Conservation (phyloP, 1,139 yeast genomes). For the Diutina ranongensis region DNA sequence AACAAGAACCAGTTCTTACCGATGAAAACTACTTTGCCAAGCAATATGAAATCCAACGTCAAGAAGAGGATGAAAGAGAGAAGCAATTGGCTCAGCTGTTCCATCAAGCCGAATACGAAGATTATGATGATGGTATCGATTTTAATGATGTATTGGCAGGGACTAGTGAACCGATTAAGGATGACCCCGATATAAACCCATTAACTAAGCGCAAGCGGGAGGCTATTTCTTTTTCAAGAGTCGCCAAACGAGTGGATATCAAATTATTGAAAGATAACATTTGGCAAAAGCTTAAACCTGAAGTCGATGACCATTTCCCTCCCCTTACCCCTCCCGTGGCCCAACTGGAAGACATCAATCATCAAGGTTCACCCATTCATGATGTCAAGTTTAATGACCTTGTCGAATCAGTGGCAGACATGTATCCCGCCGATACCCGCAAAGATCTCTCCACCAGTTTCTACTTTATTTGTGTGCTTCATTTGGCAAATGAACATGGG, state of each 20-base stretch:
- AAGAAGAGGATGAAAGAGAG: slow-evolving; percentile 20
- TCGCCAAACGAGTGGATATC: slow-evolving; percentile 81
- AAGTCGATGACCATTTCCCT: slow-evolving; percentile 5
- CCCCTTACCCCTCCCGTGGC: not conserved
- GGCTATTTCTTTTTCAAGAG: slow-evolving; percentile 45
- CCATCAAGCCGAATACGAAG: slow-evolving; percentile 36
- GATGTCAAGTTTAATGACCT: slow-evolving; percentile 25
- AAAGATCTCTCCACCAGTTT: slow-evolving; percentile 76
- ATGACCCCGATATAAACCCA: slow-evolving; percentile 32
- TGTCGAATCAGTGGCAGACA: slow-evolving; percentile 36
- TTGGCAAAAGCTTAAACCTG: slow-evolving; percentile 48
- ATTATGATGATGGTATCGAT: slow-evolving; percentile 28
- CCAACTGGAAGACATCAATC: not conserved
- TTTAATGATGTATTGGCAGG: slow-evolving; percentile 32
- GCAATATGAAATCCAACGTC: slow-evolving; percentile 37
- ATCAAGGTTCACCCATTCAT: not conserved
- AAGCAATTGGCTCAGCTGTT: slow-evolving; percentile 30
- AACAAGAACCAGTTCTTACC: slow-evolving; percentile 19
- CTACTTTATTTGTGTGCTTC: slow-evolving; percentile 75
- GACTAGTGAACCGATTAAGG: slow-evolving; percentile 14
- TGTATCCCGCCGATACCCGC: slow-evolving; percentile 35
- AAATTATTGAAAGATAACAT: slow-evolving; percentile 67
- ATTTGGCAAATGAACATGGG: slow-evolving; percentile 84
- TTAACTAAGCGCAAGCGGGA: not conserved
- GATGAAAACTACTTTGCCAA: slow-evolving; percentile 74